Evolutionary conservation across 2,329 filamentous ascomycete species (phyloP).

Genomic region (Cercospora canescens): DNA sequence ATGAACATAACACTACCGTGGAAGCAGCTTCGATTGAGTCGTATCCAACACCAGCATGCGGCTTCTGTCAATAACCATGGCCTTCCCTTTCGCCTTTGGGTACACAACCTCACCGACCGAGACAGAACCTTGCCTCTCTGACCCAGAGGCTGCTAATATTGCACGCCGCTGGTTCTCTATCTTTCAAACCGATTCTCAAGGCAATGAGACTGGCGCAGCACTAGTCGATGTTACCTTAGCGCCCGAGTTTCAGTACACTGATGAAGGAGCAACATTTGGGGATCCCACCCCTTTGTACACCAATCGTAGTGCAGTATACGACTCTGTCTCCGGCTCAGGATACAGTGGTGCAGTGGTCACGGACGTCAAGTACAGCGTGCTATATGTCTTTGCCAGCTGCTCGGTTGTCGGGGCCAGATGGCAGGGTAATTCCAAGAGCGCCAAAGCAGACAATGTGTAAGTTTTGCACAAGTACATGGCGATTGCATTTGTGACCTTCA

Average conservation of each 20-base stretch:
- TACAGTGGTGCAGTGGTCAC: constrained; percentile 10
- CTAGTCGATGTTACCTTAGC: constrained; percentile 12
- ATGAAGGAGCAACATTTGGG: constrained; percentile 14
- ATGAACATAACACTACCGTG: background rate
- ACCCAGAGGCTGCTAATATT: constrained; percentile 15
- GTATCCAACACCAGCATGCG: background rate
- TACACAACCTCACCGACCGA: background rate
- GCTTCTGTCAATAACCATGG: background rate
- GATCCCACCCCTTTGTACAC: constrained; percentile 11
- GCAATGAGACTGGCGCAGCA: constrained; percentile 12
- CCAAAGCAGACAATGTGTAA: constrained; percentile 12
- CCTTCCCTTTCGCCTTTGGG: background rate
- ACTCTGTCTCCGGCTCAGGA: constrained; percentile 5
- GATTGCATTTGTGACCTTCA: background rate
- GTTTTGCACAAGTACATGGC: background rate
- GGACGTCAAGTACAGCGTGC: constrained; percentile 10
- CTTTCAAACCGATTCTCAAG: constrained; percentile 15
- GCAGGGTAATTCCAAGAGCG: constrained; percentile 5
- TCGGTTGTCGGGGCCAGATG: constrained; percentile 14
- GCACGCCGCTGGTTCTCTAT: constrained; percentile 16
- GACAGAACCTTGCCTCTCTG: constrained; percentile 9
- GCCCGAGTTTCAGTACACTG: constrained; percentile 7
- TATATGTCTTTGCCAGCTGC: constrained; percentile 8
- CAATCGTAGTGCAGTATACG: constrained; percentile 6
- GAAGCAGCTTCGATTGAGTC: background rate